A percentile compares a stretch with the other conserved stretches of the same genome.
These are phyloP conservation scores for Fraxinus nigra DNA, from an alignment of 305 asterid genomes.

Conservation along the genomic window DNA sequence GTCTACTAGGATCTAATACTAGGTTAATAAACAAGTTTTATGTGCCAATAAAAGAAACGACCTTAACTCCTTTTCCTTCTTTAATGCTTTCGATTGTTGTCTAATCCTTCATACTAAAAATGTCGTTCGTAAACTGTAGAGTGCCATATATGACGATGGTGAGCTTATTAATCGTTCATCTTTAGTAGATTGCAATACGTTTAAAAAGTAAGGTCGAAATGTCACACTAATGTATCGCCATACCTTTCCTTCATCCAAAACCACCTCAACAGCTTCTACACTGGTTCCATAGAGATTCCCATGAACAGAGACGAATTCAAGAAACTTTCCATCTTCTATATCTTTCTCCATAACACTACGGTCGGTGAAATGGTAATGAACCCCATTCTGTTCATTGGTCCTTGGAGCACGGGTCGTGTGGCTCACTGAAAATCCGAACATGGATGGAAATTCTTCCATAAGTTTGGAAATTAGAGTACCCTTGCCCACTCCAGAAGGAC, in stretches of 20 bases:
- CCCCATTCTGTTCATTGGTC: conserved; percentile 64
- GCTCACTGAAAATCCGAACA: conserved; percentile 93
- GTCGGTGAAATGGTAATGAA: conserved; percentile 83
- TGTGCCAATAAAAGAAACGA: background rate
- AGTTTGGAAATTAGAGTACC: conserved; percentile 78
- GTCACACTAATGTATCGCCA: background rate
- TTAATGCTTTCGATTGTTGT: background rate
- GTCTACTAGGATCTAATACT: background rate
- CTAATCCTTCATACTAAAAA: background rate
- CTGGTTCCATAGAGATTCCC: conserved; percentile 95
- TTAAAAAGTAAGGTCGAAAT: background rate
- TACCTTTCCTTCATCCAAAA: conserved; percentile 90
- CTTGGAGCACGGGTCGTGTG: conserved; percentile 93
- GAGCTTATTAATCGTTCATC: background rate
- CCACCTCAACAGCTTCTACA: conserved; percentile 85
- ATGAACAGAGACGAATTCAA: conserved; percentile 84
- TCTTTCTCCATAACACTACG: conserved; percentile 65
- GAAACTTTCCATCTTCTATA: conserved; percentile 66
- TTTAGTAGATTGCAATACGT: background rate
- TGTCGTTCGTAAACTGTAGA: background rate
- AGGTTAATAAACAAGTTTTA: background rate
- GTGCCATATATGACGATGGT: background rate
- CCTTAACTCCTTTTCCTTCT: background rate
- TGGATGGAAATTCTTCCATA: conserved; percentile 78
- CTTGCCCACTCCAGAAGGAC: conserved; percentile 97